Evolutionary conservation across 495 filamentous ascomycete species (phyloP).

Genomic region (Clavariopsis aquatica): DNA sequence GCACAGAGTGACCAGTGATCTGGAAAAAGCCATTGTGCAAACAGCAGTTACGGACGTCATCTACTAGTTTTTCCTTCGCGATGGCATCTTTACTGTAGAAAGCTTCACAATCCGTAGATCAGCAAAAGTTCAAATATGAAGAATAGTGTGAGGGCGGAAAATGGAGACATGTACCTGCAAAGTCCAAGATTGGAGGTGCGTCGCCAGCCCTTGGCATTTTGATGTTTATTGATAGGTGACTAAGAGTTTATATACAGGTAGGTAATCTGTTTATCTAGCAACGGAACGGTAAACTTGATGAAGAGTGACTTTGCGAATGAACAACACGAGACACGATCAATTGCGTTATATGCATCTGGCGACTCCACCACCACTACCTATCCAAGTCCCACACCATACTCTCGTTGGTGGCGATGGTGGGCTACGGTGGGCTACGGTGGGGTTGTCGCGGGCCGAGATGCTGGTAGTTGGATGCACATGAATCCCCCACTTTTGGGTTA

Average conservation of each 20-base stretch:
- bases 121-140: too few relatives aligned
- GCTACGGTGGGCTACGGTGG: not conserved
- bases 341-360: not conserved
- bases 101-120: not conserved
- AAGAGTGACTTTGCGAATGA: not conserved
- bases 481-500: constrained; percentile 2
- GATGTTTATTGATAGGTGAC: constrained; percentile 4
- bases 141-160: too few relatives aligned
- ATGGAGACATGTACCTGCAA: constrained; percentile 13
- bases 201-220: constrained; percentile 8
- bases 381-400: not conserved
- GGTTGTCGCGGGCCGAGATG: not conserved
- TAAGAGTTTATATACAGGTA: not conserved
- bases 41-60: constrained; percentile 29
- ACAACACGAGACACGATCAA: not conserved
- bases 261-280: not conserved
- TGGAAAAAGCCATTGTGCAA: constrained; percentile 47
- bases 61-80: constrained; percentile 17
- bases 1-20: constrained; percentile 41
- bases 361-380: not conserved
- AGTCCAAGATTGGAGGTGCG: constrained; percentile 24
- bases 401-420: not conserved
- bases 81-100: constrained; percentile 23
- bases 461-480: not conserved
- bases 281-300: not conserved